Conservation (phyloP, 352 stramenopile species). For the Peronospora farinosa region DNA sequence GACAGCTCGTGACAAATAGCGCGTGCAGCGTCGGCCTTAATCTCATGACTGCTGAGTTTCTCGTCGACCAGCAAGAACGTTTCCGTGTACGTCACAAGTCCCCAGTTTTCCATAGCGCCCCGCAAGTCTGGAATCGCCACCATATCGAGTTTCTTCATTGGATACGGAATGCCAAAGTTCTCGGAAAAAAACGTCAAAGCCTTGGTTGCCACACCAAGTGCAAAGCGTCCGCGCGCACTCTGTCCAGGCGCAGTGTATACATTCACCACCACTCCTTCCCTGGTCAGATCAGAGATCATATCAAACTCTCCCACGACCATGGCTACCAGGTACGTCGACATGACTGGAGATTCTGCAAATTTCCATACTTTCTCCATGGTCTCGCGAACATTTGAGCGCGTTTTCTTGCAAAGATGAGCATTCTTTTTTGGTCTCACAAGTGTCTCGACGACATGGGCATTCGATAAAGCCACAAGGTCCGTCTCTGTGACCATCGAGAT, state of each 20-base stretch:
- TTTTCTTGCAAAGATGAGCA: conserved; percentile 41
- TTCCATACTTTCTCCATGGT: conserved; percentile 58
- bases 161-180: conserved; percentile 87
- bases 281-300: conserved; percentile 85
- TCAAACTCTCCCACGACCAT: conserved; percentile 97
- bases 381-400: conserved; percentile 18
- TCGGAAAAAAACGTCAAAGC: conserved; percentile 68
- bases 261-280: conserved; percentile 88
- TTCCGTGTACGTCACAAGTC: conserved; percentile 96
- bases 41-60: conserved; percentile 55
- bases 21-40: conserved; percentile 81
- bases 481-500: conserved; percentile 88
- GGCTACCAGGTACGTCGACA: conserved; percentile 94
- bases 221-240: conserved; percentile 88
- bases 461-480: conserved; percentile 90
- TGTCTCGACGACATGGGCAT: conserved; percentile 92
- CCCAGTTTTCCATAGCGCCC: conserved; percentile 95
- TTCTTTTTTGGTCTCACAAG: conserved; percentile 47
- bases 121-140: conserved; percentile 95
- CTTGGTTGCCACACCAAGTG: conserved; percentile 67
- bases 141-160: conserved; percentile 97
- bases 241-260: conserved; percentile 94
- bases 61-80: conserved; percentile 85
- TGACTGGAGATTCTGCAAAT: conserved; percentile 92
- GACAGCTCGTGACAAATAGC: conserved; percentile 97